phyloP scores from a whole-genome alignment of 306 rosid genomes.

The Psophocarpus tetragonolobus region DNA sequence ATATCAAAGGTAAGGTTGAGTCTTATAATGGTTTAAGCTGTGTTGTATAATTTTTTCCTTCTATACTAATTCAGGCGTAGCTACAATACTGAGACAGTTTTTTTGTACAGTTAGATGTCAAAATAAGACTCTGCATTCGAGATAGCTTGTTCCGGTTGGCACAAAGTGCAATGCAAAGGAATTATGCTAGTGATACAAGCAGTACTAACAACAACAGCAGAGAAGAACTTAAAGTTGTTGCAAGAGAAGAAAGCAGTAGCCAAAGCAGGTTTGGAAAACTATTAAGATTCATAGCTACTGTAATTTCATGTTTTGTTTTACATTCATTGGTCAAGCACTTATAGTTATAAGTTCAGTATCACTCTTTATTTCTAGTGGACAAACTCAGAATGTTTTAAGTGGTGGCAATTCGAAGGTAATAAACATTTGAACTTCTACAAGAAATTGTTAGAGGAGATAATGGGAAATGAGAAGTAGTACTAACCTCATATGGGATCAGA shows the following conservation, averaged over 20 bases:
- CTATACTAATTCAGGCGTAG: constrained; percentile 34
- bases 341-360: not conserved
- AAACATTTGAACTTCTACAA: not conserved
- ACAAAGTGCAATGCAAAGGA: constrained; percentile 71
- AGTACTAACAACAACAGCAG: constrained; percentile 53
- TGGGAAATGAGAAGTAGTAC: not conserved
- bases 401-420: not conserved
- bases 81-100: constrained; percentile 41
- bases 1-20: constrained; percentile 60
- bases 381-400: not conserved
- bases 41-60: constrained; percentile 25
- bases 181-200: constrained; percentile 52
- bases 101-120: constrained; percentile 69
- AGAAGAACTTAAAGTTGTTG: constrained; percentile 50
- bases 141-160: constrained; percentile 90
- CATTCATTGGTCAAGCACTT: not conserved
- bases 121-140: constrained; percentile 64
- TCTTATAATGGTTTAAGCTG: constrained; percentile 30
- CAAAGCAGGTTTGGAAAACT: constrained; percentile 50
- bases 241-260: constrained; percentile 49
- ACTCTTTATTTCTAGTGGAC: not conserved
- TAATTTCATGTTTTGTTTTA: not conserved
- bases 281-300: not conserved
- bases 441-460: not conserved
- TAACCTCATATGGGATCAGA: not conserved